Percentiles rank a stretch among this genome's conserved stretches.
phyloP scores from a whole-genome alignment of 331 rosid species.

The Spiraea crenata region DNA sequence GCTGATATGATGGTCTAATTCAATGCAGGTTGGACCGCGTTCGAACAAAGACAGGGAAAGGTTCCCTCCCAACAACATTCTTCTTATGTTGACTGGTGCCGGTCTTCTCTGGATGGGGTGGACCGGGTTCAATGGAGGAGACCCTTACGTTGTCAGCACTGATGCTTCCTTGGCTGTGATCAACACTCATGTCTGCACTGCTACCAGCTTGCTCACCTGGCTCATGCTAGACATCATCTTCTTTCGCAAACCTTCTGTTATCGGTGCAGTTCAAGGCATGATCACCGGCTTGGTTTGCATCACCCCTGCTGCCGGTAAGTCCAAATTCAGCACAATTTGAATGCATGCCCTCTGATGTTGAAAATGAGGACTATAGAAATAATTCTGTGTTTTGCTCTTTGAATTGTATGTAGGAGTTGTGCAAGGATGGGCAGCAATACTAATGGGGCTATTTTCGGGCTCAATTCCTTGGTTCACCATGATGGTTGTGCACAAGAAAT shows the following conservation, averaged over 20 bases:
- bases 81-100: constrained; percentile 38
- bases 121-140: constrained; percentile 41
- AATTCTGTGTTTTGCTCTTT: not conserved
- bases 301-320: constrained; percentile 39
- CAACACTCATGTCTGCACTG: constrained; percentile 37
- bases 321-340: not conserved
- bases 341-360: no score
- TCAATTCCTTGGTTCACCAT: constrained; percentile 40
- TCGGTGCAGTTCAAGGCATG: constrained; percentile 40
- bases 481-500: constrained; percentile 33
- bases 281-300: constrained; percentile 38
- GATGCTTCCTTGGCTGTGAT: constrained; percentile 38
- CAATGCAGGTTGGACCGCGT: constrained; percentile 34
- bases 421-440: constrained; percentile 36
- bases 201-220: constrained; percentile 37
- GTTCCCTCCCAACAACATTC: constrained; percentile 39
- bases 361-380: not conserved
- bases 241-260: constrained; percentile 34
- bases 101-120: constrained; percentile 42
- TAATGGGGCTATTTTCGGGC: constrained; percentile 32
- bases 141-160: constrained; percentile 27
- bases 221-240: constrained; percentile 26
- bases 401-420: constrained; percentile 21
- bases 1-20: not conserved
- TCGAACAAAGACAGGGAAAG: constrained; percentile 31